Base-by-base conservation (phyloP, 2,329 filamentous ascomycete species). In the Aureobasidium sp. region DNA sequence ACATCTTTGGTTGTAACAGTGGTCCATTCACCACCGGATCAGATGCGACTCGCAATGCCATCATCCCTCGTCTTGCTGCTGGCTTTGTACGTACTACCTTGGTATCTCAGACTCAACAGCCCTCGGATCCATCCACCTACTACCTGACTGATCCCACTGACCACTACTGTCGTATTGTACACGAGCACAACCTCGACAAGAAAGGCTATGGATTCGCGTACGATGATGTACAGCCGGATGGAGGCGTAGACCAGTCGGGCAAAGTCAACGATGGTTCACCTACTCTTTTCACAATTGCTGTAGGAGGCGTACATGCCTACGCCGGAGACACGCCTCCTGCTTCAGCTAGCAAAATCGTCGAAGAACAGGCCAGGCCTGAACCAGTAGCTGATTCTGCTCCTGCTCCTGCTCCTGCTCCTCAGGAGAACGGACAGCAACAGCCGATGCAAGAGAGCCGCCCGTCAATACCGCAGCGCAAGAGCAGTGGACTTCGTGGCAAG, bases 1-100 rank as follows among this genome's bases (percentile, higher is more conserved):
- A 90, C 71, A 86, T 91, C 63, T 82, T 89, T 65, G 82, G 82
- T 34, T 89, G 86, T 74, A 87, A 83, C 69, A 84, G 80, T 8
- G 86, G 86, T 0, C 84, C 85, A 0, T 88, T 88, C 68, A 77
- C 78, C 63, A 70, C 77, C 43, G 70, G 82, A 57, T 66, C 72
- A 0, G 75, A 74, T 13, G 68, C 70, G 2, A 74, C 72, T n/a
- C 72, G 78, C 34, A 79, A 80, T 63, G 87, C 87, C 43, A 82
- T 92, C 62, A 87, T 87, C 3, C 88, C 90, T 0, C 82, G 90
- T n/a, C 76, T 95, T 10, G 84, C 87, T 0, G 90, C 90, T 1
- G 89, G 87, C 0, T 84, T 94, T 67, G 90, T 92, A 72, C 82
- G 90, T 24, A 85, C 83, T n/a, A 91, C 87, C 5, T 74, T 94